These are phyloP conservation scores for Calonectria fujianensis DNA, from an alignment of 2,329 filamentous ascomycete genomes.

Conservation along the genomic window DNA sequence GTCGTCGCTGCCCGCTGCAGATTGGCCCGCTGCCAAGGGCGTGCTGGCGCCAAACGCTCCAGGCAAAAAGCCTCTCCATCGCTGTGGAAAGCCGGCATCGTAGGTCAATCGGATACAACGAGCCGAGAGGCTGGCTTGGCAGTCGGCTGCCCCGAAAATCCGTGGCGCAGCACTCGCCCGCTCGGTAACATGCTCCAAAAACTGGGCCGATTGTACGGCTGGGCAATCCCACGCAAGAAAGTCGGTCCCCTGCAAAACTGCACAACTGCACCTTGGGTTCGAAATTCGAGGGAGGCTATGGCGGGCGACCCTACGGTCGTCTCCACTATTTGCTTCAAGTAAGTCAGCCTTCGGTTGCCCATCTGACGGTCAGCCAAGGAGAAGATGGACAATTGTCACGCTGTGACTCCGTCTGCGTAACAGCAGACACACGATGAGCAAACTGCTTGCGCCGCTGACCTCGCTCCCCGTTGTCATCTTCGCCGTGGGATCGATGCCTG, in stretches of 20 bases:
- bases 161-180: slow-evolving; percentile 55
- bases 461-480: slow-evolving; percentile 24
- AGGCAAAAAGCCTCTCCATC: slow-evolving; percentile 41
- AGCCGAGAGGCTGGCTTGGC: slow-evolving; percentile 58
- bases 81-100: slow-evolving; percentile 49
- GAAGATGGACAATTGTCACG: slow-evolving; percentile 35
- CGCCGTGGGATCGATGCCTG: slow-evolving; percentile 5
- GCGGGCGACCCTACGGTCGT: slow-evolving; percentile 45
- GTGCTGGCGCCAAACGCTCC: slow-evolving; percentile 43
- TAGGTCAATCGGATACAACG: slow-evolving; percentile 54
- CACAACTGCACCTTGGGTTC: slow-evolving; percentile 42
- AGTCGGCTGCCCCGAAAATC: slow-evolving; percentile 55
- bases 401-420: slow-evolving; percentile 5
- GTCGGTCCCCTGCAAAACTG: slow-evolving; percentile 46
- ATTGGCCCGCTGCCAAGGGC: slow-evolving; percentile 47
- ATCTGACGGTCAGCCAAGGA: slow-evolving; percentile 36
- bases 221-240: slow-evolving; percentile 52
- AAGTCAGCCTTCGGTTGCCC: slow-evolving; percentile 42
- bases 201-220: slow-evolving; percentile 52
- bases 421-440: neutral
- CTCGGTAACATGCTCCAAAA: slow-evolving; percentile 54
- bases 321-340: slow-evolving; percentile 48
- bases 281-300: slow-evolving; percentile 49
- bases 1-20: slow-evolving; percentile 42
- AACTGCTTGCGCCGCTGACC: neutral